Conservation (phyloP, 352 stramenopile species). For the Globisporangium ultimum region DNA sequence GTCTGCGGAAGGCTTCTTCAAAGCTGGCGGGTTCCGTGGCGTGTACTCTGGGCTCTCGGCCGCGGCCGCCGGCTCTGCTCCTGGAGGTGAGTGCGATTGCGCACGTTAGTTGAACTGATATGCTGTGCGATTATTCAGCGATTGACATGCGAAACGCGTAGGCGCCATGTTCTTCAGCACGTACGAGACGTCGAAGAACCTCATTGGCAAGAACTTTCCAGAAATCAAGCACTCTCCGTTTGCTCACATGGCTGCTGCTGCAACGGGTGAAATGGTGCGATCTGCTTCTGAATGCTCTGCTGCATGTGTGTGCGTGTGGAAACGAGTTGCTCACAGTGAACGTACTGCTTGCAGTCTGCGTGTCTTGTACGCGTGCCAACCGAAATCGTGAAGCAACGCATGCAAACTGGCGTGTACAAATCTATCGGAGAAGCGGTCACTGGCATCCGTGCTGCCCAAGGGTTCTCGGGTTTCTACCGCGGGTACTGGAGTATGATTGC, state of each 20-base stretch:
- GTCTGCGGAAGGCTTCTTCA: conserved; percentile 95
- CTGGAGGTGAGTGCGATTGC: conserved; percentile 59
- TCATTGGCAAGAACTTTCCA: conserved; percentile 46
- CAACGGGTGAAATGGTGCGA: conserved; percentile 90
- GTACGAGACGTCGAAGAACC: conserved; percentile 89
- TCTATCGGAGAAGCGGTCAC: conserved; percentile 65
- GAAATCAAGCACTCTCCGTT: conserved; percentile 81
- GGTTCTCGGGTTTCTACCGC: conserved; percentile 91
- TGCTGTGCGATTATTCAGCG: neutral
- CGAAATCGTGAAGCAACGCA: conserved; percentile 99
- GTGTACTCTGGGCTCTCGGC: conserved; percentile 91
- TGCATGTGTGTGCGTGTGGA: neutral
- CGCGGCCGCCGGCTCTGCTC: conserved; percentile 89
- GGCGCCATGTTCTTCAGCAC: conserved; percentile 88
- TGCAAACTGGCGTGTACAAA: conserved; percentile 94
- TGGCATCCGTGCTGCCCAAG: conserved; percentile 78
- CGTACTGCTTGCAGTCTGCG: conserved; percentile 56
- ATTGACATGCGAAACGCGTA: conserved; percentile 17
- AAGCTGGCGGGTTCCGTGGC: conserved; percentile 94
- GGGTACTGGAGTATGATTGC: conserved; percentile 98
- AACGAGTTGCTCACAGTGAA: neutral
- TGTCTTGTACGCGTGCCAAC: conserved; percentile 98
- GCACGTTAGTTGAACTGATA: neutral
- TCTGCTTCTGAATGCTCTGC: neutral
- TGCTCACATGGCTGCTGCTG: conserved; percentile 95